Evolutionary conservation across 371 early-diverging fungal genomes (phyloP).

Genomic region (Syncephalastrum monosporum): DNA sequence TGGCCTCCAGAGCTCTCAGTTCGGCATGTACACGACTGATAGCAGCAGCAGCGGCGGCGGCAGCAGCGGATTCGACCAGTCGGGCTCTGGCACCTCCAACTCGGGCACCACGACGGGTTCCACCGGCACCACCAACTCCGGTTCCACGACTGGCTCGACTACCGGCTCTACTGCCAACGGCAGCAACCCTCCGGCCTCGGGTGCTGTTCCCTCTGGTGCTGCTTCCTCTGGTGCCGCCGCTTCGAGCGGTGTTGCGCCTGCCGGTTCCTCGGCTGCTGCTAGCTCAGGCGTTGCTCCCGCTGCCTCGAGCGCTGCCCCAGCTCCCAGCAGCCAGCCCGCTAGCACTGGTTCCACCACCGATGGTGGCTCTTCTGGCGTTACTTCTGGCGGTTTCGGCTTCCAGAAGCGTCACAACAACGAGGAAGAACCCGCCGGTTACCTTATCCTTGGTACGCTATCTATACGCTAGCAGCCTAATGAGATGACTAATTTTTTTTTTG

Average conservation of each 20-base stretch:
- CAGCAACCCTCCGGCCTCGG: neutral
- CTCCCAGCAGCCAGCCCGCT: conserved; percentile 7
- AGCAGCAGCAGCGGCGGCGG: conserved; percentile 3
- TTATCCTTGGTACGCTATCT: conserved; percentile 33
- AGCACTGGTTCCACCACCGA: neutral
- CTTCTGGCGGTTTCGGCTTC: conserved; percentile 33
- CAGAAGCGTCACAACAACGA: conserved; percentile 23
- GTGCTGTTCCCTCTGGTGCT: neutral
- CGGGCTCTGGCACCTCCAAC: conserved; percentile 9
- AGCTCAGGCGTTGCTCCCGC: neutral
- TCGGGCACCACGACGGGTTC: conserved; percentile 2
- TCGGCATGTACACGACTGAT: conserved; percentile 38
- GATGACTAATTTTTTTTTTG: conserved; percentile 6
- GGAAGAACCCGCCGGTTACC: conserved; percentile 40
- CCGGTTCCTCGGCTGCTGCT: neutral
- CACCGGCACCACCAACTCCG: conserved; percentile 4
- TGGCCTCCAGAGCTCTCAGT: conserved; percentile 40
- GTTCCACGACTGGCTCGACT: conserved; percentile 7
- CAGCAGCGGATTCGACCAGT: conserved; percentile 26
- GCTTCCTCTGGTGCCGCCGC: neutral
- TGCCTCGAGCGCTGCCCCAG: conserved; percentile 3
- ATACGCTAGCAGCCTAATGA: neutral
- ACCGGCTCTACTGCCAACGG: conserved; percentile 8
- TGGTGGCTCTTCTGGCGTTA: conserved; percentile 10
- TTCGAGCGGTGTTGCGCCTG: neutral